Base-by-base conservation (phyloP, 2,329 filamentous ascomycete genomes). In the Neopestalotiopsis sp. region DNA sequence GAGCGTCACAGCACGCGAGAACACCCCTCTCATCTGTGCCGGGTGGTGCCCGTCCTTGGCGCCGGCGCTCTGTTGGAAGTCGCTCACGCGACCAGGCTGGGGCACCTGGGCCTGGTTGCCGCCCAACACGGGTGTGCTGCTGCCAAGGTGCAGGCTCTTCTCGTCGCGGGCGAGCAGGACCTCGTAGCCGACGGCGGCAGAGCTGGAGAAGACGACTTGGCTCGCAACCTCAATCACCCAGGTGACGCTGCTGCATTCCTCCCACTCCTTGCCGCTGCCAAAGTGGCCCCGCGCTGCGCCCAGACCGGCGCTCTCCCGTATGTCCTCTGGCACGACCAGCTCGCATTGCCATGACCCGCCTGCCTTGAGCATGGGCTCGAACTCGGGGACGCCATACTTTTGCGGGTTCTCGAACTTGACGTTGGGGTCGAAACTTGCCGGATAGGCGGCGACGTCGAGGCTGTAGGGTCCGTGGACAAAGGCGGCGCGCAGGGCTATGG, bases 401-500 rank as follows among this genome's bases (percentile, higher is more conserved):
- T 90, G 88, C 1, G 91, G 87, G 65, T 91, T 86, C 69, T 91
- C 88, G 74, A 92, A 91, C 78, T 94, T 94, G 72, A 86, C 84
- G 81, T 97, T 94, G 1, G 95, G 94, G 75, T 95, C 88, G 83
- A 96, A 98, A 61, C 86, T 89, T 17, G 92, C 87, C 0, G 95
- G 94, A 75, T 97, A 97, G 30, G 94, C 93, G 65, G 95, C 91
- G 63, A 95, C 92, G 75, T 94, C 94, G 49, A 98, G 87, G 0
- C 91, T 97, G 78, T 99, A 99, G 1, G 96, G 96, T 0, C 96
- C 96, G 81, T 98, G 96, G 67, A 99, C 91, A 79, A 98, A 99
- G 68, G 96, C 96, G 67, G 96, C 96, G 76, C 96, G 93, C 52
- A 98, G 85, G 17, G 96, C 93, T 72, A 97, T 93, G 68, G 94